Conservation (phyloP, 495 filamentous ascomycete species). For the Talaromyces proteolyticus region DNA sequence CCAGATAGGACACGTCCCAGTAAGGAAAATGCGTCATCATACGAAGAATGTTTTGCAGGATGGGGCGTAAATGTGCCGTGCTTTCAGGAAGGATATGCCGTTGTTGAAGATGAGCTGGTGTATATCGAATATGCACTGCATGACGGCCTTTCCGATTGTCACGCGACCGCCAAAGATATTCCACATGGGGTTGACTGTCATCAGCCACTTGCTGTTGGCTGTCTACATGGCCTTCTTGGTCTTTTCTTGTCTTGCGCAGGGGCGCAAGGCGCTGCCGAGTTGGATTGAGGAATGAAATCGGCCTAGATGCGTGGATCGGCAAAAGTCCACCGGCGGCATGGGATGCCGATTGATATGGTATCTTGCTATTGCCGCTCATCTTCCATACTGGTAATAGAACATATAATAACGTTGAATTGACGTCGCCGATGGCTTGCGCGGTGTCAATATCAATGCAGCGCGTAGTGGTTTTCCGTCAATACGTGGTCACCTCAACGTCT, state of each 20-base stretch:
- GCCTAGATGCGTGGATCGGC: slow-evolving; percentile 22
- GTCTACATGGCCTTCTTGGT: neutral
- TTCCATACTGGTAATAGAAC: too few species aligned
- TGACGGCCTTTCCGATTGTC: slow-evolving; percentile 70
- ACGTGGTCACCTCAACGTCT: too few species aligned
- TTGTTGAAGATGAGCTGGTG: slow-evolving; percentile 6
- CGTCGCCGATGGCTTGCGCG: too few species aligned
- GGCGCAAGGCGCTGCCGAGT: slow-evolving; percentile 30
- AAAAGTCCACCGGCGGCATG: too few species aligned
- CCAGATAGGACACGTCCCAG: slow-evolving; percentile 66
- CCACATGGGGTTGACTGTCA: slow-evolving; percentile 12
- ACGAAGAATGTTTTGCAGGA: slow-evolving; percentile 36
- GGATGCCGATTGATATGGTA: too few species aligned
- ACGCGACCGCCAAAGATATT: slow-evolving; percentile 54
- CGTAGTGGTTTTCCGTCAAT: too few species aligned
- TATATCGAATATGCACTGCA: slow-evolving; percentile 40
- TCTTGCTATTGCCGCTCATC: too few species aligned
- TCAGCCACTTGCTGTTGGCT: neutral
- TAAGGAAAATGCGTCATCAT: slow-evolving; percentile 56
- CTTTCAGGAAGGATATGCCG: slow-evolving; percentile 28
- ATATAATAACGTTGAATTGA: too few species aligned
- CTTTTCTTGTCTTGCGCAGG: slow-evolving; percentile 1
- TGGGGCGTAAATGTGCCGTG: slow-evolving; percentile 35
- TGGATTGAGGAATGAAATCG: slow-evolving; percentile 45
- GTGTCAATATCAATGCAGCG: too few species aligned